phyloP scores from a whole-genome alignment of 1,139 yeast genomes.

The Geotrichum carabidarum region DNA sequence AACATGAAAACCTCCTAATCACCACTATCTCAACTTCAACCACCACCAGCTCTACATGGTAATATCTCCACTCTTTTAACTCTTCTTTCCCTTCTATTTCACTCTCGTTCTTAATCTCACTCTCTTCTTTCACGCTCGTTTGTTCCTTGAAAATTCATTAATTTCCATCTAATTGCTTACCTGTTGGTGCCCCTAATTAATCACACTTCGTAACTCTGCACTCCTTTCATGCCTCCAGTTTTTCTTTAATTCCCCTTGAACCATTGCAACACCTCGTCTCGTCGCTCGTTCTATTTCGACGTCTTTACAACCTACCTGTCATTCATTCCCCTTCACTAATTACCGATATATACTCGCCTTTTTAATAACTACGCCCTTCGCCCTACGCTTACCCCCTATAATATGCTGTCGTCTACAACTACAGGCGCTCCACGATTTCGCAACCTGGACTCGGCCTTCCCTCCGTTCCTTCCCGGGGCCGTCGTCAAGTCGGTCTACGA shows the following conservation, averaged over 20 bases:
- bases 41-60: no score
- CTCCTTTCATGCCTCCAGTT: no score
- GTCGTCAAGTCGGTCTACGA: conserved; percentile 38
- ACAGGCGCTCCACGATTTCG: background rate
- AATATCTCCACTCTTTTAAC: no score
- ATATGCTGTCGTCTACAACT: background rate
- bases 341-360: background rate
- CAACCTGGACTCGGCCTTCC: conserved; percentile 39
- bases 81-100: no score
- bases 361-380: background rate
- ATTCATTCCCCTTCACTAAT: background rate
- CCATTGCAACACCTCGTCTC: background rate
- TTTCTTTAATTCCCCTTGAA: background rate
- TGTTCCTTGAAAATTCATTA: no score
- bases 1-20: background rate
- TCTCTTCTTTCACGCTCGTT: no score
- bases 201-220: no score
- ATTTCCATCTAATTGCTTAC: no score
- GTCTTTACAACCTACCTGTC: background rate
- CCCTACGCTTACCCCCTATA: background rate
- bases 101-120: no score
- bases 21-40: no score
- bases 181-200: no score
- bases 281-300: background rate
- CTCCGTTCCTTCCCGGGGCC: conserved; percentile 36